Percentiles rank a stretch among this genome's conserved stretches.
phyloP scores from a whole-genome alignment of 768 basidiomycete species.

The Suillus luteus region DNA sequence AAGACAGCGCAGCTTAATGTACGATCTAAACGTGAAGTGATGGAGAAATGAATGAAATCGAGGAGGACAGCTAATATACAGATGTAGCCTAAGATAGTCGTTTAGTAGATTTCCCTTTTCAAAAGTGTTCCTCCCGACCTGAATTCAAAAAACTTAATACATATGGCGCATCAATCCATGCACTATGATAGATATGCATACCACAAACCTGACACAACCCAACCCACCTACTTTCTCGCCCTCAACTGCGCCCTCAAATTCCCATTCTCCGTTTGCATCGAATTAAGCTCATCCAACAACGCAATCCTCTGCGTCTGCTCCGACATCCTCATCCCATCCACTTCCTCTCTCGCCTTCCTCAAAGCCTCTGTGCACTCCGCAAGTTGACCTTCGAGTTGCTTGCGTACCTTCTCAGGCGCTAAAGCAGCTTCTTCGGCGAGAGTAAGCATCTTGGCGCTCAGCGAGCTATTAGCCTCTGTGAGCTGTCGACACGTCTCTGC shows the following conservation, averaged over 20 bases:
- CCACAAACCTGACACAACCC: neutral
- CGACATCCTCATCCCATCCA: constrained; percentile 63
- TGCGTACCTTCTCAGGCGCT: constrained; percentile 49
- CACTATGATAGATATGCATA: neutral
- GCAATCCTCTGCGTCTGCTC: constrained; percentile 84
- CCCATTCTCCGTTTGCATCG: constrained; percentile 77
- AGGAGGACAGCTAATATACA: too few species aligned
- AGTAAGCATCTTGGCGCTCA: constrained; percentile 70
- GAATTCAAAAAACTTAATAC: neutral
- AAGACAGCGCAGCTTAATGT: too few species aligned
- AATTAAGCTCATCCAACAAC: constrained; percentile 86
- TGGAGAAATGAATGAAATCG: too few species aligned
- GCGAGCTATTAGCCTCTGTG: constrained; percentile 73
- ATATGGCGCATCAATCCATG: neutral
- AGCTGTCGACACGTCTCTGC: constrained; percentile 74
- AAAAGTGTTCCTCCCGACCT: constrained; percentile 17
- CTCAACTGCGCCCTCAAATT: constrained; percentile 72
- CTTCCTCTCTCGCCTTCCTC: constrained; percentile 64
- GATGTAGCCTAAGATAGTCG: too few species aligned
- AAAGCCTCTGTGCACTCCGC: constrained; percentile 61
- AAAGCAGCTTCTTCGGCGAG: constrained; percentile 40
- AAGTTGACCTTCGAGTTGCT: constrained; percentile 67
- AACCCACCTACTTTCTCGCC: constrained; percentile 42
- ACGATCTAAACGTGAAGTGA: too few species aligned
- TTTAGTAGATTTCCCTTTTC: too few species aligned